phyloP scores from a whole-genome alignment of 331 rosid species.

The Pyrus hybrid region DNA sequence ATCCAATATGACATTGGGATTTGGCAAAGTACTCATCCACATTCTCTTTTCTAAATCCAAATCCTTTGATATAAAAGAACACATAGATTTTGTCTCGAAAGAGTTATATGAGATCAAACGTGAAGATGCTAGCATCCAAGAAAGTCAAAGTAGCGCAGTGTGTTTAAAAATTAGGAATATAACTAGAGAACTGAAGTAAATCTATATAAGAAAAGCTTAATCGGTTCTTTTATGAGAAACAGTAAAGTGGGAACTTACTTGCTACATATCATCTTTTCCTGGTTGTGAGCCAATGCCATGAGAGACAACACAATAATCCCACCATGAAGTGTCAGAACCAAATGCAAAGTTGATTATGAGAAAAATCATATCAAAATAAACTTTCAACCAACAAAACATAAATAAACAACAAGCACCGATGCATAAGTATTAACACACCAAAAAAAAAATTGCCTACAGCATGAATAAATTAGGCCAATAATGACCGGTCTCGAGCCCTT shows the following conservation, averaged over 20 bases:
- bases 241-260: slow-evolving; percentile 40
- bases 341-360: slow-evolving; percentile 81
- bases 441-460: neutral
- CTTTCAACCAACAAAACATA: neutral
- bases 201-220: neutral
- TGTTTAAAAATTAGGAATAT: too few relatives aligned
- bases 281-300: slow-evolving; percentile 95
- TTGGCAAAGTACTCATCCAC: too few relatives aligned
- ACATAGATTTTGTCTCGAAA: too few relatives aligned
- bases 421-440: neutral
- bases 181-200: too few relatives aligned
- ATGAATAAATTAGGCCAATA: neutral
- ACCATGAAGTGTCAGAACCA: slow-evolving; percentile 97
- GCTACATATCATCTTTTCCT: slow-evolving; percentile 92
- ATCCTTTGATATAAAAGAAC: too few relatives aligned
- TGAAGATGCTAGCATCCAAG: too few relatives aligned
- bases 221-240: neutral
- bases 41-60: too few relatives aligned
- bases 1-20: too few relatives aligned
- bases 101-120: too few relatives aligned
- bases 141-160: too few relatives aligned
- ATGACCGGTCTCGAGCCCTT: too few relatives aligned
- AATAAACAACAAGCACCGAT: neutral
- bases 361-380: neutral
- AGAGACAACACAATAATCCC: slow-evolving; percentile 91